Base-by-base conservation (phyloP, 768 basidiomycete genomes). In the Suillus clintonianus region DNA sequence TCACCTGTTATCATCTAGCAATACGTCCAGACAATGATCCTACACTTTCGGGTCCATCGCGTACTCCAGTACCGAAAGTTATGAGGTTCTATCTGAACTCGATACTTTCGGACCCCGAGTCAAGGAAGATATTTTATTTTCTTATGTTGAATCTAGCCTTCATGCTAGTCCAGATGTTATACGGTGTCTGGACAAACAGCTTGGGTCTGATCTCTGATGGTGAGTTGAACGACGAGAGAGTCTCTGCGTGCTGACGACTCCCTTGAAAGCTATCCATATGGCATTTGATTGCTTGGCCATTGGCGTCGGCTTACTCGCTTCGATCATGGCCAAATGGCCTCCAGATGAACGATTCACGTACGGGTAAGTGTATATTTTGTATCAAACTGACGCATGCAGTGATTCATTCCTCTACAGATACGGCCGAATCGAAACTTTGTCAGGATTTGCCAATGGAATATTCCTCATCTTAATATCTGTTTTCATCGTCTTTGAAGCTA, bases 281-380 rank as follows among this genome's bases (percentile, higher is more conserved):
- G 94, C 95, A 13, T 99, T 99, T 69, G 97, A 99, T 78, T 99
- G 97, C 72, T 88, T 98, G 85, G 97, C 97, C 0, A 94, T 99
- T 59, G 95, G 88, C 0, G 93, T 99, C 59, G 97, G 97, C 2
- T 83, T 99, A 3, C 88, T 97, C 62, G 97, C 97, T 6, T 96
- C 94, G 10, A 92, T 99, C 6, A 99, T 99, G 91, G 95, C 97
- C 2, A 96, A 91, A 13, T 99, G 97, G 97, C 90, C 94, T 43
- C 92, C 95, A 0, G 95, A 99, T 78, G 91, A 92, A 69, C 83
- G 88, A 41, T 99, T 94, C 78, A 98, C 97, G 17, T 99, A 97
- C 75, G 97, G 97, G 92, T 92, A 68, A 55, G 87, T 76, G 22
- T 5, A 57, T 50, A 51, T 41, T 37, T 54, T 48, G 17, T 27